These are phyloP conservation scores for Petrea volubilis DNA, from an alignment of 257 asterid species.

Conservation along the genomic window DNA sequence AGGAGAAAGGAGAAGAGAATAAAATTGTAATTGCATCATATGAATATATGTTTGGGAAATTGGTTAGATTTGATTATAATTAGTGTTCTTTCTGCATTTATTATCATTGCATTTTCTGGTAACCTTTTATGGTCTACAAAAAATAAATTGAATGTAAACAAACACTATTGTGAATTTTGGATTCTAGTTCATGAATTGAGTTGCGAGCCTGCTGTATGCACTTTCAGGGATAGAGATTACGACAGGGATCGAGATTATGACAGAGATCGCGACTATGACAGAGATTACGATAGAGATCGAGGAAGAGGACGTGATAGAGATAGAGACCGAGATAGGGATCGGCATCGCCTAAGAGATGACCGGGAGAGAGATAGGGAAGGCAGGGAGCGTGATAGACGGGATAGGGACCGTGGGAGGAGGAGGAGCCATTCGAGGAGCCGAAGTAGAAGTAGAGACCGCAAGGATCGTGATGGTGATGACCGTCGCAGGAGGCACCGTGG, in stretches of 20 bases:
- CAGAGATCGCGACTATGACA: conserved; percentile 51
- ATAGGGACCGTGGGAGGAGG: conserved; percentile 69
- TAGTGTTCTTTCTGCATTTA: neutral
- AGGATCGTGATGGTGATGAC: conserved; percentile 69
- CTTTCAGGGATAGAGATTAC: conserved; percentile 57
- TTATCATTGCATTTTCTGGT: neutral
- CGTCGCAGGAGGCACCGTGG: conserved; percentile 64
- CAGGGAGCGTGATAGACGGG: conserved; percentile 72
- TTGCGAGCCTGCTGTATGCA: neutral
- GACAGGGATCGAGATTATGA: conserved; percentile 69
- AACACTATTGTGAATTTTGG: neutral
- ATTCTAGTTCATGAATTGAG: neutral
- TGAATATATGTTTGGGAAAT: neutral
- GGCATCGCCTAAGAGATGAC: conserved; percentile 71
- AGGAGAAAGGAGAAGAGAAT: too few relatives aligned
- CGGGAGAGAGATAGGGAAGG: conserved; percentile 68
- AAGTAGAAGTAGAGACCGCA: conserved; percentile 81
- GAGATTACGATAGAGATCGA: conserved; percentile 50
- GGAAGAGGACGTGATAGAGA: conserved; percentile 58
- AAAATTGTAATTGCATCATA: neutral
- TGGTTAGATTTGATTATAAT: too few relatives aligned
- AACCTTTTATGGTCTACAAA: neutral
- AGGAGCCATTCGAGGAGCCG: conserved; percentile 85
- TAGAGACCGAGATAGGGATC: conserved; percentile 54
- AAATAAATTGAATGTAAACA: neutral